Conservation (phyloP, 2,329 filamentous ascomycete genomes). For the Nemania abortiva region DNA sequence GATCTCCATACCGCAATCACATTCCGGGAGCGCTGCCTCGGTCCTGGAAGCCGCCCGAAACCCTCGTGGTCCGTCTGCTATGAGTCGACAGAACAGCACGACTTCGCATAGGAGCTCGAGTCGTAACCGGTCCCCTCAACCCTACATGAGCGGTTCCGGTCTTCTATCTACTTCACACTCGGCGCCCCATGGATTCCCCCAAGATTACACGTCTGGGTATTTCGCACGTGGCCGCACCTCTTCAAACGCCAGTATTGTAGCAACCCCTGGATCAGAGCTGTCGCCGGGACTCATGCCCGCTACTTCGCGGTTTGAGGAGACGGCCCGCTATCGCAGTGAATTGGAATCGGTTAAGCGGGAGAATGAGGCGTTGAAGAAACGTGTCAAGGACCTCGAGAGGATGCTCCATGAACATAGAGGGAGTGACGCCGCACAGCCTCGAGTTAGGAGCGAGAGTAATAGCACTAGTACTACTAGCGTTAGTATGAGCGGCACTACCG, state of each 20-base stretch:
- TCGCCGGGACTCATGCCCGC: slow-evolving; percentile 68
- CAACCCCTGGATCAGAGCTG: slow-evolving; percentile 59
- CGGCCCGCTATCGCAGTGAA: slow-evolving; percentile 69
- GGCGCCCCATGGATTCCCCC: slow-evolving; percentile 59
- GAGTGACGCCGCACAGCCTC: slow-evolving; percentile 54
- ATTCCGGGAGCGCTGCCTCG: slow-evolving; percentile 55
- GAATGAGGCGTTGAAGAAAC: slow-evolving; percentile 71
- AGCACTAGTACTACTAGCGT: slow-evolving; percentile 64
- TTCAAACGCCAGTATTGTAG: slow-evolving; percentile 57
- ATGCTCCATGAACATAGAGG: slow-evolving; percentile 62
- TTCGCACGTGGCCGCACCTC: slow-evolving; percentile 50
- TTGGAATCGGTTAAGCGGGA: slow-evolving; percentile 72
- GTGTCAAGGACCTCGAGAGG: slow-evolving; percentile 72
- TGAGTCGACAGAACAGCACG: slow-evolving; percentile 66
- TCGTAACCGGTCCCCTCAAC: slow-evolving; percentile 53
- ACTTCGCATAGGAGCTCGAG: slow-evolving; percentile 66
- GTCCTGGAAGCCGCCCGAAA: slow-evolving; percentile 61
- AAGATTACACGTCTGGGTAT: slow-evolving; percentile 48
- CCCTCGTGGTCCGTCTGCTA: slow-evolving; percentile 55
- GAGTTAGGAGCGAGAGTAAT: slow-evolving; percentile 62
- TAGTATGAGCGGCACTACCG: slow-evolving; percentile 54
- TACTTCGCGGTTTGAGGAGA: slow-evolving; percentile 72
- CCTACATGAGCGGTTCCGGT: slow-evolving; percentile 45
- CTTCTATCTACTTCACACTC: slow-evolving; percentile 57
- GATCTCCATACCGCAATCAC: slow-evolving; percentile 48